These are phyloP conservation scores for Mesotaenium endlicherianum DNA, from an alignment of 139 green algal species.

Conservation along the genomic window DNA sequence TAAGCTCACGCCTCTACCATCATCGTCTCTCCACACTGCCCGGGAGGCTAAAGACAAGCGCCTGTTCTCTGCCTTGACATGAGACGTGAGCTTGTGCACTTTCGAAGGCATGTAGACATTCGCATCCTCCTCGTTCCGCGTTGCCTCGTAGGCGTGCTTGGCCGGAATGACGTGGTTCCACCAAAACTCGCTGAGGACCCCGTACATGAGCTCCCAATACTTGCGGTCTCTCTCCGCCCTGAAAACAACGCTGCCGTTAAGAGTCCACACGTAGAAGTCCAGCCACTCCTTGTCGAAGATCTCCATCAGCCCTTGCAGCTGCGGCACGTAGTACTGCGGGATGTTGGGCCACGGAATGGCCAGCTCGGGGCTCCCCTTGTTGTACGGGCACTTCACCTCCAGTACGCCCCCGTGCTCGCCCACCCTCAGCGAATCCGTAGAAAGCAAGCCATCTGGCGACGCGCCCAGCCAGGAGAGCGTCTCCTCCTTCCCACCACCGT, in stretches of 20 bases:
- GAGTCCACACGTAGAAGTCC: conserved; percentile 54
- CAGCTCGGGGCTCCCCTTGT: neutral
- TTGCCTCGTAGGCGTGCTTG: conserved; percentile 11
- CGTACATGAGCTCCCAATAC: conserved; percentile 70
- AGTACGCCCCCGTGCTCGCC: conserved; percentile 24
- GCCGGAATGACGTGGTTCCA: conserved; percentile 53
- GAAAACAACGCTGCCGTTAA: conserved; percentile 62
- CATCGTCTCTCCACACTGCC: neutral
- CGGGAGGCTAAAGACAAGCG: conserved; percentile 4
- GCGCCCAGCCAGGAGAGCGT: conserved; percentile 47
- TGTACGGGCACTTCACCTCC: conserved; percentile 53
- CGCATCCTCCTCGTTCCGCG: conserved; percentile 1
- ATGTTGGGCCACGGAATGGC: conserved; percentile 19
- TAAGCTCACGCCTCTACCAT: neutral
- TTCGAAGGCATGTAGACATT: neutral
- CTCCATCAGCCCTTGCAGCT: conserved; percentile 50
- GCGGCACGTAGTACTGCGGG: conserved; percentile 50
- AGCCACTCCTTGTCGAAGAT: conserved; percentile 51
- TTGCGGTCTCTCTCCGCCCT: conserved; percentile 61
- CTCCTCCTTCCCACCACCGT: neutral
- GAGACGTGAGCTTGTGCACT: neutral
- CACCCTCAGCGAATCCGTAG: neutral
- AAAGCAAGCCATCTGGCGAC: conserved; percentile 44
- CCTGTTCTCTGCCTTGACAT: conserved; percentile 10
- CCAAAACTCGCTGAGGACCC: conserved; percentile 74